Evolutionary conservation across 495 filamentous ascomycete species (phyloP).

Genomic region (Penicillium coprophilum): DNA sequence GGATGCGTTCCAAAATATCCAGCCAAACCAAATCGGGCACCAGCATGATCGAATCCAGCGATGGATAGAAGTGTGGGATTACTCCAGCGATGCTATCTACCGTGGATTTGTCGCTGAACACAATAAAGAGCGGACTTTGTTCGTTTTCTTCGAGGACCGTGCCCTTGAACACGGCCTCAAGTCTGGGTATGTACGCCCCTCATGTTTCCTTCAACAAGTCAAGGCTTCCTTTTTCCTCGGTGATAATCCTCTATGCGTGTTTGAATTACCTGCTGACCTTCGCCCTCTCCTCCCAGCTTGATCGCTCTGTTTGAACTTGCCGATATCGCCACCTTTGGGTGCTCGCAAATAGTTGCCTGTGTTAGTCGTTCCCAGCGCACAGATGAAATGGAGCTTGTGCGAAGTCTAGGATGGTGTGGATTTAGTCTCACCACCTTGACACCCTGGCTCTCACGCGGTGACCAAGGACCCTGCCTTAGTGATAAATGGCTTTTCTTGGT

Average conservation of each 20-base stretch:
- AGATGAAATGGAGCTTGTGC: constrained; percentile 62
- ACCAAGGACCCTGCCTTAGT: constrained; percentile 56
- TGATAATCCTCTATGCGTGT: background rate
- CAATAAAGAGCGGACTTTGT: constrained; percentile 67
- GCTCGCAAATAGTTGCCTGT: constrained; percentile 76
- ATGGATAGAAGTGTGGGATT: constrained; percentile 88
- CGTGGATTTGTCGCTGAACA: constrained; percentile 72
- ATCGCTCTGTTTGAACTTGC: constrained; percentile 91
- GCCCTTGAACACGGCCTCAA: constrained; percentile 75
- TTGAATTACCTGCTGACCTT: background rate
- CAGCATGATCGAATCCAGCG: constrained; percentile 43
- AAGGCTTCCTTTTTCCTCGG: background rate
- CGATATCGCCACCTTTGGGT: constrained; percentile 62
- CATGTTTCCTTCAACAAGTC: background rate
- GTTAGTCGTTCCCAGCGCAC: constrained; percentile 64
- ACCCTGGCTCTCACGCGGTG: constrained; percentile 57
- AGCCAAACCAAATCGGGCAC: constrained; percentile 25
- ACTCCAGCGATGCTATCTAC: constrained; percentile 76
- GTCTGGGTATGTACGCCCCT: constrained; percentile 64
- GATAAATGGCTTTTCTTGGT: constrained; percentile 79
- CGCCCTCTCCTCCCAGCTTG: constrained; percentile 50
- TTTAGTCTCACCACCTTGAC: constrained; percentile 79
- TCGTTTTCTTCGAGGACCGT: constrained; percentile 79
- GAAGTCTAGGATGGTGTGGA: constrained; percentile 88
- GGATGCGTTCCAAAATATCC: constrained; percentile 55